These are phyloP conservation scores for Rhizophora mangle DNA, from an alignment of 345 rosid genomes.

Conservation along the genomic window DNA sequence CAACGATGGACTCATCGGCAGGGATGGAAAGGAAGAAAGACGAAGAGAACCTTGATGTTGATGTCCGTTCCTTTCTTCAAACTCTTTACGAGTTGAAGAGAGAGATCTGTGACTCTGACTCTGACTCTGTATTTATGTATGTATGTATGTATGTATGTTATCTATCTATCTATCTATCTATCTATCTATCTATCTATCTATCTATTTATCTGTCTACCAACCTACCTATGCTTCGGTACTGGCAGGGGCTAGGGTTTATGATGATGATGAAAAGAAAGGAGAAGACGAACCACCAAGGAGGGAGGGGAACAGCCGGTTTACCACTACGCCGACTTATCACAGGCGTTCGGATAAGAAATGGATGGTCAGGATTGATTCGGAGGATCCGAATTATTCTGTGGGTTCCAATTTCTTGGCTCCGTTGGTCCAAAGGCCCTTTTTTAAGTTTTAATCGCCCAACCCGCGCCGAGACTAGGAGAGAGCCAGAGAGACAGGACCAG, in stretches of 20 bases:
- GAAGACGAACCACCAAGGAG: background rate
- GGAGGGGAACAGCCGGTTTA: slow-evolving; percentile 4
- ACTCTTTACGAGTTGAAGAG: slow-evolving; percentile 18
- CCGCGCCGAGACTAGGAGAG: background rate
- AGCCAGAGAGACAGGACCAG: background rate
- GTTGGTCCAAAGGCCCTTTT: background rate
- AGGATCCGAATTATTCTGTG: slow-evolving; percentile 3
- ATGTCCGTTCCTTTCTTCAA: background rate
- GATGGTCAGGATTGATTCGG: slow-evolving; percentile 10
- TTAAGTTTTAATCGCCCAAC: background rate
- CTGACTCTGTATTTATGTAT: no score
- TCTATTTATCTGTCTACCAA: no score
- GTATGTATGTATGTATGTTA: no score
- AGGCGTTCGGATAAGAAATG: slow-evolving; percentile 1
- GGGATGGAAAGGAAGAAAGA: background rate
- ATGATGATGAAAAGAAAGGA: background rate
- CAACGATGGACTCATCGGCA: no score
- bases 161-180: no score
- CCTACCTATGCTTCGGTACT: background rate
- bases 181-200: background rate
- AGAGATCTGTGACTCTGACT: background rate
- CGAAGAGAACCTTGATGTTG: background rate
- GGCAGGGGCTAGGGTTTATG: slow-evolving; percentile 30
- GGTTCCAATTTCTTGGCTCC: background rate
- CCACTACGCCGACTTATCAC: slow-evolving; percentile 2